Conservation (phyloP, 2,329 filamentous ascomycete species). For the Colletotrichum orchidophilum region DNA sequence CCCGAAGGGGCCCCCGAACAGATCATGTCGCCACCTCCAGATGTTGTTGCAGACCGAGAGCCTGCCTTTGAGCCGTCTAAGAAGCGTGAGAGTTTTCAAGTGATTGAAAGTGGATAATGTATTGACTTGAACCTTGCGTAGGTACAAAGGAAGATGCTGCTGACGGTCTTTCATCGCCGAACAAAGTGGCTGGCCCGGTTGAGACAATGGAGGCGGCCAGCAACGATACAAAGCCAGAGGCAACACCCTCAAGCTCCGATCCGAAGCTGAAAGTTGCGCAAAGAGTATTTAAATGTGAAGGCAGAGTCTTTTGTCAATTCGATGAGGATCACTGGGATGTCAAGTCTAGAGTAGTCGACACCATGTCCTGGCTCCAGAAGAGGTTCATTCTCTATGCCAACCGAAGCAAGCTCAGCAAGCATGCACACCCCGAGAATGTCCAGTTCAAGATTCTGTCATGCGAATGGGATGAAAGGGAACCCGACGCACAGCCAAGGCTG, state of each 20-base stretch:
- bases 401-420: constrained; percentile 43
- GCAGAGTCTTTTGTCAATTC: constrained; percentile 45
- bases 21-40: constrained; percentile 9
- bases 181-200: background rate
- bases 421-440: constrained; percentile 47
- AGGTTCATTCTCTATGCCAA: constrained; percentile 50
- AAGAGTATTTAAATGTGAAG: constrained; percentile 39
- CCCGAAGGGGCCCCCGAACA: background rate
- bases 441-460: constrained; percentile 53
- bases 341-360: constrained; percentile 45
- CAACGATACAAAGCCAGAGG: background rate
- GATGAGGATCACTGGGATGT: constrained; percentile 46
- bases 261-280: background rate
- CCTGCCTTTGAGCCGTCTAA: background rate
- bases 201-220: background rate
- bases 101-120: no score
- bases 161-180: background rate
- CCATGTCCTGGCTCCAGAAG: constrained; percentile 49
- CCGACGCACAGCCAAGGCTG: background rate
- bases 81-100: background rate
- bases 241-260: background rate
- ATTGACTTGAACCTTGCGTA: background rate
- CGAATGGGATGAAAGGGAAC: constrained; percentile 43
- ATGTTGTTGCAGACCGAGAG: background rate
- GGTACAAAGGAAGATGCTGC: background rate